Evolutionary conservation across 2,329 filamentous ascomycete species (phyloP).

Genomic region (Exophiala sp.): DNA sequence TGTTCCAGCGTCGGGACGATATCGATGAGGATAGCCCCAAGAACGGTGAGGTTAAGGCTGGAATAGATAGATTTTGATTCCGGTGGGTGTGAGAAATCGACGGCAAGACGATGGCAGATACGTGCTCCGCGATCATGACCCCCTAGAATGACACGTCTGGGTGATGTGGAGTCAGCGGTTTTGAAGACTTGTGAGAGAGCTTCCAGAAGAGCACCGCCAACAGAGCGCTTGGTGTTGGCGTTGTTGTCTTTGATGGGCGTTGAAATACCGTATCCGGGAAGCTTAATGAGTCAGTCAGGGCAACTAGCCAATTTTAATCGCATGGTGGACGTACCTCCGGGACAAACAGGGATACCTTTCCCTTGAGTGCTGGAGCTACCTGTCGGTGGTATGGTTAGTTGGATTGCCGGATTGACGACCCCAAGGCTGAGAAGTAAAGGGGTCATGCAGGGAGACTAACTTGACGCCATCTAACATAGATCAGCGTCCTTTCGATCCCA

Average conservation of each 20-base stretch:
- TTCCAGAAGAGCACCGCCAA: conserved; percentile 44
- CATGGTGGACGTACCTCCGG: conserved; percentile 18
- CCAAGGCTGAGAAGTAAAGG: neutral
- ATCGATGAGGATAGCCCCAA: conserved; percentile 45
- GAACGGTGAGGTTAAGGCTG: conserved; percentile 34
- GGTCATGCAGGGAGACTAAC: conserved; percentile 4
- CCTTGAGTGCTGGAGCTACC: conserved; percentile 20
- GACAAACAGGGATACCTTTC: conserved; percentile 25
- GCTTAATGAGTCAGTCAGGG: conserved; percentile 2
- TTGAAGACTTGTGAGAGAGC: conserved; percentile 36
- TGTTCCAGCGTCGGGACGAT: conserved; percentile 49
- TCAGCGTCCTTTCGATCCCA: neutral
- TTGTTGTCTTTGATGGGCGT: conserved; percentile 20
- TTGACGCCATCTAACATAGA: conserved; percentile 12
- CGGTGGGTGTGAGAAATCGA: conserved; percentile 34
- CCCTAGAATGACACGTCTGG: conserved; percentile 41
- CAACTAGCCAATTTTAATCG: neutral
- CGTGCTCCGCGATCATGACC: conserved; percentile 52
- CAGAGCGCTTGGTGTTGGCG: conserved; percentile 37
- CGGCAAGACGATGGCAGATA: conserved; percentile 48
- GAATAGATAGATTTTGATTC: conserved; percentile 5
- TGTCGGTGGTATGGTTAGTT: conserved; percentile 1
- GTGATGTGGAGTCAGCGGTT: conserved; percentile 22
- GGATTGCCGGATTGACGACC: neutral
- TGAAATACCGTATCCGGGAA: conserved; percentile 29